Evolutionary conservation across 345 rosid genomes (phyloP), one percentile per base, ranked within the genome.

Genomic region (Garcia nutans): DNA sequence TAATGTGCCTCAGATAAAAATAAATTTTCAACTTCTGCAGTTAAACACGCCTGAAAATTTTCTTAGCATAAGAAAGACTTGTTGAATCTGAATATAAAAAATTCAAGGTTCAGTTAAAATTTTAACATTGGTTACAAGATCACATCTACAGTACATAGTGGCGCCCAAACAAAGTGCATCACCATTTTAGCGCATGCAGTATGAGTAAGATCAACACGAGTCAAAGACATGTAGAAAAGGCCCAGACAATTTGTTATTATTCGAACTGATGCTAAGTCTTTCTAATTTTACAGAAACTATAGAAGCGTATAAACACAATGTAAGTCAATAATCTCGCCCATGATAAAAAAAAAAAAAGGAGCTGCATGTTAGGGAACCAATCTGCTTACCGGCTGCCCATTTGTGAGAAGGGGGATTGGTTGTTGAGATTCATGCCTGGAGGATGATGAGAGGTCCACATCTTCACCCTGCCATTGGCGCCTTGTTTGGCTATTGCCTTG

Each of bases 361-460:
- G 16, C 3, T 23, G 28, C 77, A 59, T 20, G 28, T 58, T 2
- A 33, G 37, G 12, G 11, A 23, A 59, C 8, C 23, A 69, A 82
- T 76, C 73, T 61, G 73, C 84, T 13, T 83, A 96, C 99, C 83
- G 84, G 54, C 79, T 85, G 95, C 80, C 98, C 97, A 85, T 90
- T 89, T 72, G 93, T 93, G 68, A 96, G 94, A 78, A 93, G 99
- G 52, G 93, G 98, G 78, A 92, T 92, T 37, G 98, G 97, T 65
- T 81, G 90, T 79, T 88, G 97, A 78, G 98, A 89, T 79, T 90
- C 99, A 82, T 88, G 97, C 77, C 98, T 88, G 15, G 97, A 92
- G 58, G 99, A 93, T 12, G 93, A 89, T 74, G 97, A 89, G 73
- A 88, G 86, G 44, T 96, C 99, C 17, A 80, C 78, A 82, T 91